These are phyloP conservation scores for Graphium sp. DNA, from an alignment of 2,329 filamentous ascomycete species.

Conservation along the genomic window DNA sequence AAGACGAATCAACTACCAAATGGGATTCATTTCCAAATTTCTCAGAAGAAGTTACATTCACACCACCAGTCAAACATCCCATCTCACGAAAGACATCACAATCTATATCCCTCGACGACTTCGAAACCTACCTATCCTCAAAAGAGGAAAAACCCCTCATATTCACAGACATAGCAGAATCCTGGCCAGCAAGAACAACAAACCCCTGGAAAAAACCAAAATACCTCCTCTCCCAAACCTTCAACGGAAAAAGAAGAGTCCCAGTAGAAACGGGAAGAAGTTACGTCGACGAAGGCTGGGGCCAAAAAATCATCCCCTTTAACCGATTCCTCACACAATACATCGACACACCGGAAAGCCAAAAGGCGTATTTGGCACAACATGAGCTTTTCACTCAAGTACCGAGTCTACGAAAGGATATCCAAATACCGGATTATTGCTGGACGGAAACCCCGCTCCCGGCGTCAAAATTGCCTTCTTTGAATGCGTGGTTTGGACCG, in stretches of 20 bases:
- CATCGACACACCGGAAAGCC: conserved; percentile 20
- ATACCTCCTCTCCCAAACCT: conserved; percentile 60
- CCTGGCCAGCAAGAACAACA: conserved; percentile 63
- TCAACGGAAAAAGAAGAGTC: conserved; percentile 62
- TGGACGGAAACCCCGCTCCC: conserved; percentile 48
- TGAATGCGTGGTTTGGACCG: conserved; percentile 92
- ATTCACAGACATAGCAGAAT: conserved; percentile 43
- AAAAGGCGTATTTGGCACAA: conserved; percentile 73
- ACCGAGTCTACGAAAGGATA: conserved; percentile 57
- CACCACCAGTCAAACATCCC: conserved; percentile 21
- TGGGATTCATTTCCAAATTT: conserved; percentile 4
- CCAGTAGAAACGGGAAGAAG: conserved; percentile 75
- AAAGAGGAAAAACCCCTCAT: conserved; percentile 44
- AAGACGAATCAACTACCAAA: conserved; percentile 10
- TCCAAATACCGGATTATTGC: conserved; percentile 70
- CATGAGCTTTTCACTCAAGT: conserved; percentile 78
- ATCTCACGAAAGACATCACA: conserved; percentile 27
- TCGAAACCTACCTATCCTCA: conserved; percentile 20
- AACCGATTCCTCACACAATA: conserved; percentile 48
- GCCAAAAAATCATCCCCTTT: conserved; percentile 66
- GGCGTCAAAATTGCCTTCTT: conserved; percentile 39
- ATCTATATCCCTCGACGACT: conserved; percentile 38
- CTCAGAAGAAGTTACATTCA: conserved; percentile 12
- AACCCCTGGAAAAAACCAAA: conserved; percentile 54
- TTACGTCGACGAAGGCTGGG: conserved; percentile 77